These are phyloP conservation scores for Amanita fuliginea DNA, from an alignment of 768 basidiomycete species.

Conservation along the genomic window DNA sequence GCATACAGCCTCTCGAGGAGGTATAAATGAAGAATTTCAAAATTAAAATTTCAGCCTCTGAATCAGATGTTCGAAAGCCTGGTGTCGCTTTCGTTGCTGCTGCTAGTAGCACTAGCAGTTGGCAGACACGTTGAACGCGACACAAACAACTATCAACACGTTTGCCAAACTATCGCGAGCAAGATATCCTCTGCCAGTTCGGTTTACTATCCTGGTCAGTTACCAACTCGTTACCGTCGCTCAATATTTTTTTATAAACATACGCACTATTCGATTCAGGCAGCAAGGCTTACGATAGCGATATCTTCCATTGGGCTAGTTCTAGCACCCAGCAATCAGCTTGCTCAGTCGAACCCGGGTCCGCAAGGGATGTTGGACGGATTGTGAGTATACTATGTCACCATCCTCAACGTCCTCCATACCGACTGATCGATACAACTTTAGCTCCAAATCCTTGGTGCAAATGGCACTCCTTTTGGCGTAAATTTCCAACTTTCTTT, in stretches of 20 bases:
- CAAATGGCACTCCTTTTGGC: not conserved
- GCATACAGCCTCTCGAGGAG: too few relatives aligned
- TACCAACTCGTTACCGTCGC: too few relatives aligned
- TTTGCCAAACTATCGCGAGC: not conserved
- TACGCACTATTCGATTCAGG: not conserved
- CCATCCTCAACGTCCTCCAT: not conserved
- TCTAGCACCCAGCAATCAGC: conserved; percentile 1
- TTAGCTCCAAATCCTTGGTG: not conserved
- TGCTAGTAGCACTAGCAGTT: too few relatives aligned
- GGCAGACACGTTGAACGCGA: not conserved
- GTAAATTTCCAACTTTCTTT: not conserved
- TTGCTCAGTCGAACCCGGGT: conserved; percentile 3
- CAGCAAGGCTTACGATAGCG: not conserved
- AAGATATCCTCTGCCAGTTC: not conserved
- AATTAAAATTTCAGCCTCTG: too few relatives aligned
- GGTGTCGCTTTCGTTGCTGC: too few relatives aligned
- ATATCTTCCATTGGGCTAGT: not conserved
- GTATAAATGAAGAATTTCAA: too few relatives aligned
- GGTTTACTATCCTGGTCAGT: conserved; percentile 1
- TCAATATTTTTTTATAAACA: not conserved
- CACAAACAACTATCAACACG: not conserved
- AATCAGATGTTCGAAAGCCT: too few relatives aligned
- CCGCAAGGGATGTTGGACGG: conserved; percentile 1
- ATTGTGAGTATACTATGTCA: not conserved
- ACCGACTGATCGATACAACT: too few relatives aligned